These are phyloP conservation scores for Achlya hypogyna DNA, from an alignment of 352 stramenopile genomes.

Conservation along the genomic window DNA sequence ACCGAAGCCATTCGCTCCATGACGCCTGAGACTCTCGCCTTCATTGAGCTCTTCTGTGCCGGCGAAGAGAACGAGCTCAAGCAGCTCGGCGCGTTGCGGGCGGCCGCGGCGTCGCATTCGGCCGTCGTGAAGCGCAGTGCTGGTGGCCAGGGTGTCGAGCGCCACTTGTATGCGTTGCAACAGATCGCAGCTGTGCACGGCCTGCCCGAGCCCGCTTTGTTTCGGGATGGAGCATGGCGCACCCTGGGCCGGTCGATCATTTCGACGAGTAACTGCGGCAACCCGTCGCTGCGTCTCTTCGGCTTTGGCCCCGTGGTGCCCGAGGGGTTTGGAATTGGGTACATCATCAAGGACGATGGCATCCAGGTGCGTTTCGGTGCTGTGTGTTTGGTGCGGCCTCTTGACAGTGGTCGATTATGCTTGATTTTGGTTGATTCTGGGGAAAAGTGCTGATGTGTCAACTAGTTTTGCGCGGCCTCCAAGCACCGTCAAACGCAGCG, in stretches of 20 bases:
- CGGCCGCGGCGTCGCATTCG: slow-evolving; percentile 83
- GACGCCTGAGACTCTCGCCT: slow-evolving; percentile 80
- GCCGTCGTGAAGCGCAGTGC: slow-evolving; percentile 83
- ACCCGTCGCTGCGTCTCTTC: slow-evolving; percentile 90
- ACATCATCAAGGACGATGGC: slow-evolving; percentile 95
- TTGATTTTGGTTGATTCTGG: neutral
- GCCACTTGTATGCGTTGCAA: slow-evolving; percentile 91
- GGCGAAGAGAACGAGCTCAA: slow-evolving; percentile 68
- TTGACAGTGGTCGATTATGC: neutral
- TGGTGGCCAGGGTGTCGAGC: slow-evolving; percentile 87
- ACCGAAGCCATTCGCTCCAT: slow-evolving; percentile 92
- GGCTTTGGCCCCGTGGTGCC: slow-evolving; percentile 89
- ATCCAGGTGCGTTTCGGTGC: no score
- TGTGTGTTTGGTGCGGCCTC: neutral
- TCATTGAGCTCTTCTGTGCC: slow-evolving; percentile 84
- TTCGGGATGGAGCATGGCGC: slow-evolving; percentile 80
- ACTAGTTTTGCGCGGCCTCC: slow-evolving; percentile 60
- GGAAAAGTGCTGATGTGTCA: neutral
- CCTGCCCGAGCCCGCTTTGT: slow-evolving; percentile 61
- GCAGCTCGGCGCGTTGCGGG: slow-evolving; percentile 81
- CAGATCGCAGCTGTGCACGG: slow-evolving; percentile 54
- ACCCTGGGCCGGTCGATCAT: slow-evolving; percentile 92
- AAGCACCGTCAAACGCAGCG: slow-evolving; percentile 74
- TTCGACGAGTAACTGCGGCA: slow-evolving; percentile 95
- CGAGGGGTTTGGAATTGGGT: slow-evolving; percentile 94